Evolutionary conservation across 495 filamentous ascomycete genomes (phyloP), one percentile per base, ranked within the genome.

Genomic region (Beverwykella pulmonaria): DNA sequence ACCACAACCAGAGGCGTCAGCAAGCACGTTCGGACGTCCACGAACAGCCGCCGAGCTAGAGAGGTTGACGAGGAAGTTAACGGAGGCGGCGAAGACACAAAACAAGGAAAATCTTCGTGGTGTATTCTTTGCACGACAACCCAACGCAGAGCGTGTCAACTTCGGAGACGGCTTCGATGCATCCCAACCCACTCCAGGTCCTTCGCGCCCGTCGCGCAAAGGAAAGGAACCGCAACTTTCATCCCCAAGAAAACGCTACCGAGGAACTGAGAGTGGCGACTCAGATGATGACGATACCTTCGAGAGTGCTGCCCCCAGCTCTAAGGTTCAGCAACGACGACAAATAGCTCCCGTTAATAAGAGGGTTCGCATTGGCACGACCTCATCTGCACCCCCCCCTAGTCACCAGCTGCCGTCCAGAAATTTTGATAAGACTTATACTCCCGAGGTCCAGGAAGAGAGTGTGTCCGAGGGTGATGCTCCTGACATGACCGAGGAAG

Each of bases 81-180:
- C 53, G 10, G 49, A 59, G 48, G 65, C 71, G 27, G 17, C 39
- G 5, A 71, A 73, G 34, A 75, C 74, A 58, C 71, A 75, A 27
- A 73, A 76, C 27, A 69, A 63, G 55, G 56, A 63, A 41, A 63
- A 65, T 25, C 39, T 44, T 44, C 63, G 68, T 25, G 30, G 41
- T 50, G 59, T 58, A 1, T 74, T 82, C 15, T 59, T 79, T 17
- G 81, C 82, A 68, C 72, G 55, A 9, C 80, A 83, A 59, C 44
- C 63, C 2, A 65, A 73, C 62, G 79, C 78, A 14, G 44, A 65
- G 32, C 53, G 73, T 20, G 57, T 80, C 22, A 46, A 39, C 23
- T 79, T 74, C 53, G 70, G 74, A 65, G 70, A 72, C 19, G 69
- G 65, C 0, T 68, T 68, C 19, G 67, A 68, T 12, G 36, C 53